These are phyloP conservation scores for Boletus bicolor DNA, from an alignment of 768 basidiomycete genomes.

Conservation along the genomic window DNA sequence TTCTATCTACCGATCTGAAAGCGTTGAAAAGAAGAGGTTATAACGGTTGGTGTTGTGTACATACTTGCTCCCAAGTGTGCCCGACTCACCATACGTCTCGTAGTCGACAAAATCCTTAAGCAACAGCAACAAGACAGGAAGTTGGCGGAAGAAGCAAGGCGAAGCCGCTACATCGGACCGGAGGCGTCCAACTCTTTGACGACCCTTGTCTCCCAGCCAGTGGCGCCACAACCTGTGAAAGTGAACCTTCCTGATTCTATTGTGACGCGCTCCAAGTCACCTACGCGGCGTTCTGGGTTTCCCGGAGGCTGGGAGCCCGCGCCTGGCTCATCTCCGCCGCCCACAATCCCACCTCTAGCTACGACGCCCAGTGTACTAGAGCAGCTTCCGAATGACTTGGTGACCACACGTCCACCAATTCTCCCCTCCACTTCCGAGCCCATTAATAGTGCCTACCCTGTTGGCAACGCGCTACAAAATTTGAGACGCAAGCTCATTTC, in stretches of 20 bases:
- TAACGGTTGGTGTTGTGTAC: slow-evolving; percentile 51
- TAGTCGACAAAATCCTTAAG: slow-evolving; percentile 88
- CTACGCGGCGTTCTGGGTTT: slow-evolving; percentile 15
- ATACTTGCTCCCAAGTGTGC: slow-evolving; percentile 1
- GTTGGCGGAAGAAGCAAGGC: slow-evolving; percentile 46
- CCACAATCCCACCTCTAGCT: neutral
- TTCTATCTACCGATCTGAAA: slow-evolving; percentile 85
- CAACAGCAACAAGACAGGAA: slow-evolving; percentile 71
- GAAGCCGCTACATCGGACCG: slow-evolving; percentile 22
- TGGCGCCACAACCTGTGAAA: slow-evolving; percentile 13
- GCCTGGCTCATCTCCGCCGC: slow-evolving; percentile 12
- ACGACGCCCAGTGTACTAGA: slow-evolving; percentile 5
- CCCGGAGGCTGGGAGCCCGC: slow-evolving; percentile 24
- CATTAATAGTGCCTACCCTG: neutral
- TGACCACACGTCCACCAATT: neutral
- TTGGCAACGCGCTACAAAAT: slow-evolving; percentile 25
- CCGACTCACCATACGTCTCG: neutral
- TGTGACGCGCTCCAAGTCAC: slow-evolving; percentile 17
- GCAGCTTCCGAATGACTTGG: slow-evolving; percentile 3
- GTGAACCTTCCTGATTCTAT: neutral
- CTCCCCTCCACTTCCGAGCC: slow-evolving; percentile 5
- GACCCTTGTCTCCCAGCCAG: slow-evolving; percentile 9
- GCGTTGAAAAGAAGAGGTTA: slow-evolving; percentile 82
- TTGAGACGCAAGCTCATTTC: slow-evolving; percentile 26
- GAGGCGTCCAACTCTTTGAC: slow-evolving; percentile 9